Evolutionary conservation across 2,329 filamentous ascomycete genomes (phyloP).

Genomic region (Parastagonospora nodorum): DNA sequence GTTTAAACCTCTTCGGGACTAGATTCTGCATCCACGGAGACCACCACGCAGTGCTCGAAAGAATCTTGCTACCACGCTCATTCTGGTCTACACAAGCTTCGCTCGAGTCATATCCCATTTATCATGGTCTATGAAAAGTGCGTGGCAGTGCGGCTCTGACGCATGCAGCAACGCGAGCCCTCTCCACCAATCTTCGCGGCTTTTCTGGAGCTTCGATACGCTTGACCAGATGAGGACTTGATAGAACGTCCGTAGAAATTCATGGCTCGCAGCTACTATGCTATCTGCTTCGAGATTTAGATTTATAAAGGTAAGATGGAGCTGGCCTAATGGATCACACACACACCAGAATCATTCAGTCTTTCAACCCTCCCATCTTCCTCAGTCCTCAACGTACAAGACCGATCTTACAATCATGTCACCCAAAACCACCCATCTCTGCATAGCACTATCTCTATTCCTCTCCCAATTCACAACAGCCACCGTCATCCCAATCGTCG

Average conservation of each 20-base stretch:
- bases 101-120: too few species aligned
- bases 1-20: slow-evolving; percentile 9
- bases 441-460: slow-evolving; percentile 1
- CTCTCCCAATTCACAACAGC: slow-evolving; percentile 2
- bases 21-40: not conserved
- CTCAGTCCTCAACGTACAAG: too few species aligned
- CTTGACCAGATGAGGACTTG: not conserved
- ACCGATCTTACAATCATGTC: slow-evolving; percentile 1
- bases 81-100: not conserved
- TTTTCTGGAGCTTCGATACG: too few species aligned
- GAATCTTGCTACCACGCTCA: not conserved
- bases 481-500: slow-evolving; percentile 17
- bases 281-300: not conserved
- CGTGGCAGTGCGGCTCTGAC: not conserved
- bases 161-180: not conserved
- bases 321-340: too few species aligned
- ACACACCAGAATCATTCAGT: too few species aligned
- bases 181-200: too few species aligned
- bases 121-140: too few species aligned
- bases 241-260: not conserved
- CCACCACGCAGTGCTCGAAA: not conserved
- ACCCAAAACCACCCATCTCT: not conserved
- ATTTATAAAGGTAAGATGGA: not conserved
- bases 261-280: too few species aligned
- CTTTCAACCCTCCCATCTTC: too few species aligned